These are phyloP conservation scores for Mortierella sp. DNA, from an alignment of 371 early-diverging fungal species.

Conservation along the genomic window DNA sequence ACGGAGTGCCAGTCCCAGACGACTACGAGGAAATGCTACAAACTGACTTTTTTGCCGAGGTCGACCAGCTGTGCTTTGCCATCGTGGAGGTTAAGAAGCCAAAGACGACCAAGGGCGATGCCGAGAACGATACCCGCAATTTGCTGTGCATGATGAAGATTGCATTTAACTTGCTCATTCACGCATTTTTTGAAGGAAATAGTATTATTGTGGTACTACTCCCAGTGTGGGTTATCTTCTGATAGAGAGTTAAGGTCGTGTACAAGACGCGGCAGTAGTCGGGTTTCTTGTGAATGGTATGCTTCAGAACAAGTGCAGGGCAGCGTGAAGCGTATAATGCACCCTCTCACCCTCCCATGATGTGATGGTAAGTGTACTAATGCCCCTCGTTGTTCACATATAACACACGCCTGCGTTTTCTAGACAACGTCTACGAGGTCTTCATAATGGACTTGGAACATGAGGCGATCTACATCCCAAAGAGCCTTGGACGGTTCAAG, in stretches of 20 bases:
- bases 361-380: no score
- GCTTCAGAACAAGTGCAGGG: conserved; percentile 10
- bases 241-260: no score
- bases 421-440: conserved; percentile 23
- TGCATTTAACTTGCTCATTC: conserved; percentile 26
- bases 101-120: conserved; percentile 1
- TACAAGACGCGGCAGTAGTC: conserved; percentile 14
- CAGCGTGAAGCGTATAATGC: conserved; percentile 7
- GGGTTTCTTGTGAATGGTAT: conserved; percentile 27
- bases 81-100: conserved; percentile 28
- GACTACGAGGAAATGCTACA: conserved; percentile 19
- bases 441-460: conserved; percentile 22
- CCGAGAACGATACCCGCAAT: conserved; percentile 20
- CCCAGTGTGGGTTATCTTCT: no score
- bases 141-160: conserved; percentile 24
- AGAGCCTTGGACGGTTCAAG: conserved; percentile 29
- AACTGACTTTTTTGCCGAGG: conserved; percentile 16
- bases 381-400: no score
- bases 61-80: conserved; percentile 21
- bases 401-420: neutral
- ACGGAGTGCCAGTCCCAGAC: conserved; percentile 16
- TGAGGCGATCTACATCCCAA: conserved; percentile 29
- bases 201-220: no score
- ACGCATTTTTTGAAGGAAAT: no score
- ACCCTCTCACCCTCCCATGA: neutral